Evolutionary conservation across 495 filamentous ascomycete genomes (phyloP).

Genomic region (Xanthoparmelia taractica): DNA sequence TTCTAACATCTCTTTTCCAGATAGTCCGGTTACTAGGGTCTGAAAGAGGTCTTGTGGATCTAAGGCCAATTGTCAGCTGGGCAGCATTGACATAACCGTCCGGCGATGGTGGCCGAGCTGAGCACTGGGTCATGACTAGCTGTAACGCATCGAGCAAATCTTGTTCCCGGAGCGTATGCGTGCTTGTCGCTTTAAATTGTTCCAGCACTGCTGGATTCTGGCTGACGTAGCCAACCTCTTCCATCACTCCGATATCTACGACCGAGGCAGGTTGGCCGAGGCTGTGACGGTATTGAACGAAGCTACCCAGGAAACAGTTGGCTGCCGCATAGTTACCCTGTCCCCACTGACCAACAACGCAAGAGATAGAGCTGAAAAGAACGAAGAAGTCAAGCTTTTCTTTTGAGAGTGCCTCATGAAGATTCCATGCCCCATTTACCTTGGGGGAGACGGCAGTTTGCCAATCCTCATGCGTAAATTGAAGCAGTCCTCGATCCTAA

Average conservation of each 20-base stretch:
- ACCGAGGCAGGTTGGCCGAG: slow-evolving; percentile 31
- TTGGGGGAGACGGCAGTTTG: slow-evolving; percentile 24
- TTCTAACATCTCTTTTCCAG: no score
- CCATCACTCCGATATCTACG: slow-evolving; percentile 49
- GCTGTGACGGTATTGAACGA: slow-evolving; percentile 24
- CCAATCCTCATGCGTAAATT: slow-evolving; percentile 32
- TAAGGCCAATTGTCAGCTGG: no score
- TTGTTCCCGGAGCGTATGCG: no score
- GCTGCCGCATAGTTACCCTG: slow-evolving; percentile 32
- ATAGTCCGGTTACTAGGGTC: no score
- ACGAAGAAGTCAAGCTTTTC: slow-evolving; percentile 31
- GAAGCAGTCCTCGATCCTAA: no score
- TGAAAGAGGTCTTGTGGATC: no score
- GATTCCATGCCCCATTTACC: slow-evolving; percentile 18
- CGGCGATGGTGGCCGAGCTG: no score
- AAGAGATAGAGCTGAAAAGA: slow-evolving; percentile 28
- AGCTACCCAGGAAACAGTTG: slow-evolving; percentile 22
- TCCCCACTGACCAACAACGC: slow-evolving; percentile 28
- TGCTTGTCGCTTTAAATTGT: no score
- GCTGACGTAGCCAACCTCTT: slow-evolving; percentile 42
- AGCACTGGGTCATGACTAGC: no score
- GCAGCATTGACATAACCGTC: no score
- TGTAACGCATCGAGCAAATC: no score
- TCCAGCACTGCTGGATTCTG: no score
- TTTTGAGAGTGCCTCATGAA: slow-evolving; percentile 10